Percentiles rank a stretch among this genome's conserved stretches.
Evolutionary conservation across 495 filamentous ascomycete species (phyloP).

Genomic region (Tuber melanosporum): DNA sequence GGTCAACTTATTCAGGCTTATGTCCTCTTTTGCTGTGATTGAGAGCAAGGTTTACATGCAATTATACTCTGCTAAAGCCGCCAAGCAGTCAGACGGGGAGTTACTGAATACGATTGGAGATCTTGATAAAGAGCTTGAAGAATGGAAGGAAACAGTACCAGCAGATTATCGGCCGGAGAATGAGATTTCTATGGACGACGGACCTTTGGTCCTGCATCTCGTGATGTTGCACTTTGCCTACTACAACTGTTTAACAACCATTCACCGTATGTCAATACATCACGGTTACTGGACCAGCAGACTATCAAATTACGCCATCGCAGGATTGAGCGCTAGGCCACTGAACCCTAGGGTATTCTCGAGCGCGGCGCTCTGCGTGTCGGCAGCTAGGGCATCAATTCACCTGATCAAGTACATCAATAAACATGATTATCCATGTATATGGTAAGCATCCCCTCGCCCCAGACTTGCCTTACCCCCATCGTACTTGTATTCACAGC

Average conservation of each 20-base stretch:
- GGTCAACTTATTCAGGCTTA: constrained; percentile 84
- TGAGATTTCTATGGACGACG: constrained; percentile 80
- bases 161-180: constrained; percentile 90
- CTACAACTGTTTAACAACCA: constrained; percentile 95
- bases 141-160: constrained; percentile 94
- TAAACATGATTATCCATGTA: constrained; percentile 86
- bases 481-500: neutral
- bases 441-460: constrained; percentile 62
- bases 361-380: constrained; percentile 86
- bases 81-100: constrained; percentile 87
- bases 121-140: constrained; percentile 84
- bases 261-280: constrained; percentile 96
- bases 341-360: constrained; percentile 90
- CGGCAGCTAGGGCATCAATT: constrained; percentile 86
- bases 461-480: neutral
- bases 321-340: constrained; percentile 81
- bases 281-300: constrained; percentile 98
- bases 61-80: constrained; percentile 86
- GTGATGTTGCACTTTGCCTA: constrained; percentile 93
- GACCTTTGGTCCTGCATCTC: constrained; percentile 82
- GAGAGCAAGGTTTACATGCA: constrained; percentile 90
- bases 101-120: constrained; percentile 93
- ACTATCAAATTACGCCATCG: constrained; percentile 88
- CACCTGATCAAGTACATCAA: constrained; percentile 92
- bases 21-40: constrained; percentile 86